Evolutionary conservation across 495 filamentous ascomycete species (phyloP).

Genomic region (Rhypophila decipiens): DNA sequence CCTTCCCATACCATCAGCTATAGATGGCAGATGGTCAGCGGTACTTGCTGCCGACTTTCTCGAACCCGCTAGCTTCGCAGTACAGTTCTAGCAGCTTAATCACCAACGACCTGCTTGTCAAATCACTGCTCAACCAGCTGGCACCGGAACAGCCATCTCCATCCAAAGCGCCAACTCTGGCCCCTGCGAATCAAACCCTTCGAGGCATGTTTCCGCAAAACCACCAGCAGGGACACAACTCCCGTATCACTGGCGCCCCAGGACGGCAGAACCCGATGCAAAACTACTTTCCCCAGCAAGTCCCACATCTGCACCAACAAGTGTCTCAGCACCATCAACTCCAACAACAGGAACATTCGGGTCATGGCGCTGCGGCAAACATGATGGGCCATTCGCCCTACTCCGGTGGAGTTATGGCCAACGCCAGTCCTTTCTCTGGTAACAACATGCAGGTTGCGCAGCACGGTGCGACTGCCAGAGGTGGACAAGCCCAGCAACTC

Average conservation of each 20-base stretch:
- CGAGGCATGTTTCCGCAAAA: constrained; percentile 76
- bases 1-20: constrained; percentile 7
- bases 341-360: constrained; percentile 65
- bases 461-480: constrained; percentile 41
- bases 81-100: constrained; percentile 19
- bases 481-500: constrained; percentile 39
- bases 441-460: constrained; percentile 72
- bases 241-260: constrained; percentile 53
- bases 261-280: constrained; percentile 40
- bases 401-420: constrained; percentile 66
- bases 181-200: constrained; percentile 61
- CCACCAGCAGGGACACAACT: constrained; percentile 76
- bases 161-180: constrained; percentile 66
- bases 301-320: constrained; percentile 61
- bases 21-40: constrained; percentile 87
- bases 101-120: constrained; percentile 22
- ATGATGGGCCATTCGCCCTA: constrained; percentile 67
- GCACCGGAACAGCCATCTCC: constrained; percentile 27
- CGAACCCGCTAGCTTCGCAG: constrained; percentile 21
- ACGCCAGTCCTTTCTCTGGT: constrained; percentile 68
- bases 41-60: constrained; percentile 55
- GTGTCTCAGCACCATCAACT: constrained; percentile 68
- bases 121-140: constrained; percentile 26
- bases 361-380: constrained; percentile 48
- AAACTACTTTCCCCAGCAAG: constrained; percentile 68